Percentiles rank a stretch among this genome's conserved stretches.
These are phyloP conservation scores for Fusarium pilosicola DNA, from an alignment of 2,329 filamentous ascomycete genomes.

Conservation along the genomic window DNA sequence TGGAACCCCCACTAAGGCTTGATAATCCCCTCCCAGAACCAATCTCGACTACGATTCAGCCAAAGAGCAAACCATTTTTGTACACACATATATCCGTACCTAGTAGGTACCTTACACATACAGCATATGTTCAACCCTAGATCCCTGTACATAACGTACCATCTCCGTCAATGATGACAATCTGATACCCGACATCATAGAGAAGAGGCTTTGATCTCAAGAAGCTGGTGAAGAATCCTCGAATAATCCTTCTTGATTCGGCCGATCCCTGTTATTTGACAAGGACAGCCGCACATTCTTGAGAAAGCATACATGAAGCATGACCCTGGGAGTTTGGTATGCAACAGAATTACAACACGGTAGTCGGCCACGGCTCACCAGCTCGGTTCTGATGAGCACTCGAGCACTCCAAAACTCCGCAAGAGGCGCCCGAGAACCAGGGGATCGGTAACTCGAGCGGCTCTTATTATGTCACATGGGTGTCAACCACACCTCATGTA, in stretches of 20 bases:
- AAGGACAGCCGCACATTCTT: background rate
- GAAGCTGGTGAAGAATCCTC: background rate
- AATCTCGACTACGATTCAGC: background rate
- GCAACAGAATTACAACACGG: background rate
- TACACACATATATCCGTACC: background rate
- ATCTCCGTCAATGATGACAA: slow-evolving; percentile 2
- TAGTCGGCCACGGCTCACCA: background rate
- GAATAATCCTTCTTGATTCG: background rate
- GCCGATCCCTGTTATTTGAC: background rate
- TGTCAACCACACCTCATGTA: background rate
- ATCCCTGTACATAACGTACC: slow-evolving; percentile 8
- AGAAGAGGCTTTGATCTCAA: background rate
- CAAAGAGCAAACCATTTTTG: background rate
- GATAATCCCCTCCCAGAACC: background rate
- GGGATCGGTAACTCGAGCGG: slow-evolving; percentile 18
- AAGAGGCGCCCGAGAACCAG: slow-evolving; percentile 20
- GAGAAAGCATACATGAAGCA: background rate
- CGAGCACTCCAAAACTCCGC: background rate
- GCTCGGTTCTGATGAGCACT: background rate
- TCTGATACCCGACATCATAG: slow-evolving; percentile 10
- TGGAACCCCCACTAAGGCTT: slow-evolving; percentile 13
- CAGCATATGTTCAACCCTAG: background rate
- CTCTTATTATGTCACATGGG: slow-evolving; percentile 4
- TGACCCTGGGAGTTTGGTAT: background rate
- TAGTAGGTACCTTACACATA: background rate